phyloP scores from a whole-genome alignment of 495 filamentous ascomycete species.

The Pseudotulostoma volvatum region DNA sequence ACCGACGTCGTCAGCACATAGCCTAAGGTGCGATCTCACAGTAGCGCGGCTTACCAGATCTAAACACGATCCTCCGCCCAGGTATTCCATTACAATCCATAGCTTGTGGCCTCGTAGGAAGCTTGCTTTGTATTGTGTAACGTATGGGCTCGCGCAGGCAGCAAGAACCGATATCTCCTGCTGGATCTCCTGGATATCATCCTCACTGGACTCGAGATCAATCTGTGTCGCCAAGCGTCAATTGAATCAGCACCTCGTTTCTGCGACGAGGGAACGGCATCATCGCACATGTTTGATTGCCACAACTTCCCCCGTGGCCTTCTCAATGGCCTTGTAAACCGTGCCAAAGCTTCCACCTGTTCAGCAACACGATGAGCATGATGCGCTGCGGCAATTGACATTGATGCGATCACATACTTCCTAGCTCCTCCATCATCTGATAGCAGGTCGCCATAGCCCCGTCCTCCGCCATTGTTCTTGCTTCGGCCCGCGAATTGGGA shows the following conservation, averaged over 20 bases:
- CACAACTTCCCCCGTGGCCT: conserved; percentile 69
- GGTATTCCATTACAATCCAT: conserved; percentile 99
- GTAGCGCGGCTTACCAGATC: conserved; percentile 47
- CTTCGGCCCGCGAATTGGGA: too few species aligned
- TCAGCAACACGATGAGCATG: conserved; percentile 5
- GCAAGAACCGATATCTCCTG: conserved; percentile 92
- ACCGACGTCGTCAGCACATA: conserved; percentile 13
- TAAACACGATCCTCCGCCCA: conserved; percentile 83
- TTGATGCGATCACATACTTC: conserved; percentile 43
- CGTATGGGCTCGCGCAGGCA: conserved; percentile 81
- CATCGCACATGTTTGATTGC: conserved; percentile 72
- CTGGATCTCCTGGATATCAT: conserved; percentile 95
- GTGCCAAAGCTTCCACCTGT: conserved; percentile 84
- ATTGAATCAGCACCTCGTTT: neutral
- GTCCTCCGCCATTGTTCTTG: conserved; percentile 38
- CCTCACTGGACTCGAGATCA: conserved; percentile 93
- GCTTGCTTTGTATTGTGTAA: conserved; percentile 91
- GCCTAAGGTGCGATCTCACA: neutral
- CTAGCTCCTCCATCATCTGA: conserved; percentile 82
- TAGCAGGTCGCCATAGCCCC: conserved; percentile 64
- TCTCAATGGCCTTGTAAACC: conserved; percentile 90
- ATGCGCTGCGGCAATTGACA: conserved; percentile 6
- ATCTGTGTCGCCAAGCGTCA: conserved; percentile 51
- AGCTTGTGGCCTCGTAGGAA: conserved; percentile 88
- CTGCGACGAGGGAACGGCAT: neutral